phyloP scores from a whole-genome alignment of 257 asterid species.

The Solanum tarapatanum region DNA sequence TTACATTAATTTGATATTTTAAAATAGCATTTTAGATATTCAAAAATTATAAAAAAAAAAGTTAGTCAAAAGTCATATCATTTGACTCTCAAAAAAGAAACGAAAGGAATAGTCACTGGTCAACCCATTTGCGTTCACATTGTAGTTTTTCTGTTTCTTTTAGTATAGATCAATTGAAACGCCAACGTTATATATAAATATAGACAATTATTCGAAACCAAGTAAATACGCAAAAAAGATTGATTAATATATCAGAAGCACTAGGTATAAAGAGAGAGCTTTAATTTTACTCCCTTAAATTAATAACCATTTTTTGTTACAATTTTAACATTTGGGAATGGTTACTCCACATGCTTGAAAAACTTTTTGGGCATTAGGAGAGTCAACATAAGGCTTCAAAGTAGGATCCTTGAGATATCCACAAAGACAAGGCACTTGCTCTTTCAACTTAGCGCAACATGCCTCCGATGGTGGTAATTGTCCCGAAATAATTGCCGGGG shows the following conservation, averaged over 20 bases:
- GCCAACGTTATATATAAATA: neutral
- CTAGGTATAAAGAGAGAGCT: constrained; percentile 8
- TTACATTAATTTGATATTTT: too few relatives aligned
- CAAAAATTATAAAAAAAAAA: too few relatives aligned
- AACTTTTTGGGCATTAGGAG: constrained; percentile 14
- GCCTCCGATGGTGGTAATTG: neutral
- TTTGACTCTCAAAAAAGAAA: too few relatives aligned
- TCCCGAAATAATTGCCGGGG: neutral
- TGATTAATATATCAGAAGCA: neutral
- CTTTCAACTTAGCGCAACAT: constrained; percentile 12
- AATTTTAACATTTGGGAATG: neutral
- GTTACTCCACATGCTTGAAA: constrained; percentile 6
- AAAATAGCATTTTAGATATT: too few relatives aligned
- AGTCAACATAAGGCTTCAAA: neutral
- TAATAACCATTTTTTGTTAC: neutral
- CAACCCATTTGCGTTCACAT: too few relatives aligned
- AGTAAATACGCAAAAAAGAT: neutral
- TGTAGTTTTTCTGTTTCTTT: too few relatives aligned
- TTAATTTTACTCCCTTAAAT: neutral
- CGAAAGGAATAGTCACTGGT: too few relatives aligned
- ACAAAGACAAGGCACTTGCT: constrained; percentile 17
- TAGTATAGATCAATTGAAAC: too few relatives aligned
- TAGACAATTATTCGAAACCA: neutral
- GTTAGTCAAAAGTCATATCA: too few relatives aligned
- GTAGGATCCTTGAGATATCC: constrained; percentile 9